Base-by-base conservation (phyloP, 495 filamentous ascomycete genomes). In the Elaphomyces granulatus region DNA sequence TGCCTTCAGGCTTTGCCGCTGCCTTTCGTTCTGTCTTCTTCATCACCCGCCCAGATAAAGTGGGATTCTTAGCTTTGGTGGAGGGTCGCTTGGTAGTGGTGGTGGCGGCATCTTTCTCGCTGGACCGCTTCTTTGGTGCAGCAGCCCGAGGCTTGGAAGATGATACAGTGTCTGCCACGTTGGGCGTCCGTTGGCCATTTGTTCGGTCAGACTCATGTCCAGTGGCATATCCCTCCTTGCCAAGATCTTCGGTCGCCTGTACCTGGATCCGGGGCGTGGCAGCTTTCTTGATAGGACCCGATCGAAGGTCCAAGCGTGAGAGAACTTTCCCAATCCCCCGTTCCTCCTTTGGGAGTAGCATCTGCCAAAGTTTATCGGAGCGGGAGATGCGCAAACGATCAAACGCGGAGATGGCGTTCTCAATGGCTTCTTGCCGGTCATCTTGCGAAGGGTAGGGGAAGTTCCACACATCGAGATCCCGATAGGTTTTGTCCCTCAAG, bases 391-490 rank as follows among this genome's bases (percentile, higher is more conserved):
- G 74, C 62, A 80, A 67, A 40, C 79, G 76, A 63, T 94, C 87
- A 48, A 81, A 93, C 17, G 78, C 70, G 28, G 71, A 77, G 38
- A 92, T 72, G n/a, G 85, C 83, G 51, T 81, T 83, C 48, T 88
- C 77, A 54, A 94, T 87, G 9, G 83, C 87, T 9, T 68, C 66
- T 49, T 86, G 67, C 18, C 86, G 77, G 47, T 87, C 81, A 21
- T 76, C 73, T 20, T 71, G 56, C 17, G 56, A 71, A 12, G 65
- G 63, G 54, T 87, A 90, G 4, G 70, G 64, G 55, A 85, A 90
- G 10, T 72, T 72, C 71, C 78, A 93, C 14, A 85, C 71, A 52
- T 94, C 81, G 20, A 94, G 64, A 42, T 94, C 86, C 49, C 80
- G 85, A 66, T 78, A 93, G 32, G 66, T 66, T 45, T 73, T 75